Percentiles rank a stretch among this genome's conserved stretches.
Conservation (phyloP, 108 stramenopile species). For the Cyclotella sp. region DNA sequence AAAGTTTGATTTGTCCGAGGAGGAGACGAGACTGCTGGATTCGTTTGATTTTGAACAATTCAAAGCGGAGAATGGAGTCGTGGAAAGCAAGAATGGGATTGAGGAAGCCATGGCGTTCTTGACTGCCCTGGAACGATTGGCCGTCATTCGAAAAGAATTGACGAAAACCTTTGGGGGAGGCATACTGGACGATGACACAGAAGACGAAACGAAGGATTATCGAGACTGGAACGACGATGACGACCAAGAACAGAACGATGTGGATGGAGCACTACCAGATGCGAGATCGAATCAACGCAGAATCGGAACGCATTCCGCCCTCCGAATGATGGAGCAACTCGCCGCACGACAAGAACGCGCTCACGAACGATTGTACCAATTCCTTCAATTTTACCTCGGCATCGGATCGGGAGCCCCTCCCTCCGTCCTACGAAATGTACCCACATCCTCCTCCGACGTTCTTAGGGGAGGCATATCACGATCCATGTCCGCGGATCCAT, state of each 20-base stretch:
- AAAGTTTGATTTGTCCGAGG: slow-evolving; percentile 80
- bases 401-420: slow-evolving; percentile 44
- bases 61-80: slow-evolving; percentile 8
- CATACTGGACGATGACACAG: neutral
- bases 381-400: slow-evolving; percentile 74
- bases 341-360: slow-evolving; percentile 84
- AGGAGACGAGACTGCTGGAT: slow-evolving; percentile 79
- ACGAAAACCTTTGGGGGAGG: slow-evolving; percentile 65
- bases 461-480: neutral
- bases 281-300: neutral
- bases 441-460: slow-evolving; percentile 45
- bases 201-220: slow-evolving; percentile 4
- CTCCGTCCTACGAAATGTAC: slow-evolving; percentile 21
- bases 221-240: neutral
- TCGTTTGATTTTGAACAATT: slow-evolving; percentile 69
- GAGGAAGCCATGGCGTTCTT: slow-evolving; percentile 75
- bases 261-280: neutral
- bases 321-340: slow-evolving; percentile 87
- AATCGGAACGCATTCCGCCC: slow-evolving; percentile 74
- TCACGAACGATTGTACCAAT: slow-evolving; percentile 88
- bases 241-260: neutral
- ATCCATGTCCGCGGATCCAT: neutral
- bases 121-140: slow-evolving; percentile 74
- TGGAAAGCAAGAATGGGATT: slow-evolving; percentile 21
- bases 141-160: slow-evolving; percentile 69